Evolutionary conservation across 768 basidiomycete genomes (phyloP), one percentile per base, ranked within the genome.

Genomic region (Tulasnella sp.): DNA sequence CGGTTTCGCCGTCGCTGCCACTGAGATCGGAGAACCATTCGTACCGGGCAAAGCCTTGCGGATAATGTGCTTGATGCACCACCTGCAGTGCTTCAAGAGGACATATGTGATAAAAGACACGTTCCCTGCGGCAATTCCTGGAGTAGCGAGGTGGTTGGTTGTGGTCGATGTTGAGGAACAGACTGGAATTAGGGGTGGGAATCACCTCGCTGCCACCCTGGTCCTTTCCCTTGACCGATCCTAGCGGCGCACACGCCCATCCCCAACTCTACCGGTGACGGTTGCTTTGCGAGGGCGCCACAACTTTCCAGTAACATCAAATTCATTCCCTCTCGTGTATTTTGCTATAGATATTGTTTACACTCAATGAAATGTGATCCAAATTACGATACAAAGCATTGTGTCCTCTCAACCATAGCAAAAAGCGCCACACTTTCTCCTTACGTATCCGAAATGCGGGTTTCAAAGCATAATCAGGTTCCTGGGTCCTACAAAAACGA

Each of bases 401-500:
- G 71, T 84, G 74, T 0, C 11, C 22, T 62, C 79, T 79, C 0
- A 84, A 72, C 82, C 82, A 84, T 0, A 62, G 4, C 1, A 79
- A 41, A 74, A 80, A 79, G 12, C 62, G 59, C 76, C 76, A 77
- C 5, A 80, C 71, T 72, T 77, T 77, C 0, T 72, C 22, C 66
- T 77, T 78, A 3, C 76, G 36, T 16, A 80, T 74, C 17, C 22
- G 69, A 67, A 78, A 80, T 16, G 77, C 62, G 19, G 19, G 6
- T 3, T 73, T 64, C 7, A 79, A 37, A 19, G 59, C 69, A 1
- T 76, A 39, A 17, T 74, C 29, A 77, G 73, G 37, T 77, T 77
- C 6, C 62, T 41, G 22, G 78, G 73, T 0, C 80, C 78, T 12
- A 81, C 73, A 71, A 81, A 81, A 0, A 81, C 75, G 5, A 81